Conservation (phyloP, 495 filamentous ascomycete species). For the Neurospora sp. region DNA sequence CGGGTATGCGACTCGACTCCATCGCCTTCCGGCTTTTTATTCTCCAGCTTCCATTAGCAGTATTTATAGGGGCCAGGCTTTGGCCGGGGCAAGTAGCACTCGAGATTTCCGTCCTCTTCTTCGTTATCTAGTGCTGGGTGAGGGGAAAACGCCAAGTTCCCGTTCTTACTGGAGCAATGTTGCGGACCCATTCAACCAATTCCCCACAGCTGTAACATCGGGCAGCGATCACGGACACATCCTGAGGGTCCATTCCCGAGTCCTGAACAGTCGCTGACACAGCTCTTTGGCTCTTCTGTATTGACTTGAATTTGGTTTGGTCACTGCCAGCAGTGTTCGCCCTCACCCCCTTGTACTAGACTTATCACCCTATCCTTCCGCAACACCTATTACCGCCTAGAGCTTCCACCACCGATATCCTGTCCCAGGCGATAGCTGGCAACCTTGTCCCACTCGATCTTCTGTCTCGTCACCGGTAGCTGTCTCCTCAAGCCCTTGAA, state of each 20-base stretch:
- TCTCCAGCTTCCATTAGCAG: background rate
- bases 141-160: background rate
- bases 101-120: background rate
- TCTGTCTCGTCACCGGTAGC: conserved; percentile 92
- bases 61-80: background rate
- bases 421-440: conserved; percentile 81
- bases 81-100: background rate
- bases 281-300: background rate
- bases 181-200: background rate
- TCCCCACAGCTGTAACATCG: background rate
- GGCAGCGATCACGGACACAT: background rate
- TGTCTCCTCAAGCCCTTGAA: conserved; percentile 92
- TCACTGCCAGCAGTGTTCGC: background rate
- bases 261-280: background rate
- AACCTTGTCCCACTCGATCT: conserved; percentile 99
- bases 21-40: background rate
- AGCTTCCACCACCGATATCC: conserved; percentile 52
- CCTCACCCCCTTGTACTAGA: background rate
- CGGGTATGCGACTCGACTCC: background rate
- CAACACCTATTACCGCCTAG: conserved; percentile 25
- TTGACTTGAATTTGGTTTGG: background rate
- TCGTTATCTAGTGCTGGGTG: background rate
- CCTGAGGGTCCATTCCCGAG: background rate
- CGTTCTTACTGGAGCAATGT: background rate
- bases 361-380: background rate